These are phyloP conservation scores for Fusarium palustre DNA, from an alignment of 2,329 filamentous ascomycete species.

Conservation along the genomic window DNA sequence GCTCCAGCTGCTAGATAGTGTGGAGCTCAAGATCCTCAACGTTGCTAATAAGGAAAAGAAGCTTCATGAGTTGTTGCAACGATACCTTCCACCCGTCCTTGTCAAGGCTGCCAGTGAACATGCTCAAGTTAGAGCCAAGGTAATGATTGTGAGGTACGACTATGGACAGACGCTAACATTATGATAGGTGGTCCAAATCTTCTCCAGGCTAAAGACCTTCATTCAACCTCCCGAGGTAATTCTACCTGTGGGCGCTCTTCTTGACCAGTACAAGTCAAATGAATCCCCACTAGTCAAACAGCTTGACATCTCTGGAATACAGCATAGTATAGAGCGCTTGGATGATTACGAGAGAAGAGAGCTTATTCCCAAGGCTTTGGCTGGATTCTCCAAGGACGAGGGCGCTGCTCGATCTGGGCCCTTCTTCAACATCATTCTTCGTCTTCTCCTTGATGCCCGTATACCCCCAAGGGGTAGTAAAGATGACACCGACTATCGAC, in stretches of 20 bases:
- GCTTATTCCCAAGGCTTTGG: constrained; percentile 70
- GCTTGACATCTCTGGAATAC: constrained; percentile 89
- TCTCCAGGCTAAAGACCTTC: constrained; percentile 65
- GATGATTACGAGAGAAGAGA: constrained; percentile 72
- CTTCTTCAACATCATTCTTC: constrained; percentile 85
- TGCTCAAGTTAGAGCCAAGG: constrained; percentile 82
- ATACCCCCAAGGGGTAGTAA: constrained; percentile 82
- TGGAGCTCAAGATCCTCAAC: constrained; percentile 83
- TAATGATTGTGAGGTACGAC: constrained; percentile 48
- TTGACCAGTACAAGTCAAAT: constrained; percentile 89
- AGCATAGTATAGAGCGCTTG: constrained; percentile 75
- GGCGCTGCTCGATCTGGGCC: constrained; percentile 58
- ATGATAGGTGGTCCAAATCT: constrained; percentile 62
- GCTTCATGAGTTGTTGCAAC: constrained; percentile 80
- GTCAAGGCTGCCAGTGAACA: constrained; percentile 88
- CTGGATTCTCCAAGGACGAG: constrained; percentile 50
- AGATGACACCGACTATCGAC: constrained; percentile 78
- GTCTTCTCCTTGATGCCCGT: constrained; percentile 76
- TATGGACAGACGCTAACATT: neutral
- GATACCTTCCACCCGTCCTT: constrained; percentile 83
- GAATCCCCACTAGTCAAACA: constrained; percentile 82
- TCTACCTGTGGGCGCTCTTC: constrained; percentile 83
- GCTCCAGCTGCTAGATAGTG: constrained; percentile 83
- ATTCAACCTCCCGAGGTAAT: constrained; percentile 70
- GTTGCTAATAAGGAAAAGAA: constrained; percentile 87